Evolutionary conservation across 208 protist genomes (phyloP).

Genomic region (Spongospora subterranea): DNA sequence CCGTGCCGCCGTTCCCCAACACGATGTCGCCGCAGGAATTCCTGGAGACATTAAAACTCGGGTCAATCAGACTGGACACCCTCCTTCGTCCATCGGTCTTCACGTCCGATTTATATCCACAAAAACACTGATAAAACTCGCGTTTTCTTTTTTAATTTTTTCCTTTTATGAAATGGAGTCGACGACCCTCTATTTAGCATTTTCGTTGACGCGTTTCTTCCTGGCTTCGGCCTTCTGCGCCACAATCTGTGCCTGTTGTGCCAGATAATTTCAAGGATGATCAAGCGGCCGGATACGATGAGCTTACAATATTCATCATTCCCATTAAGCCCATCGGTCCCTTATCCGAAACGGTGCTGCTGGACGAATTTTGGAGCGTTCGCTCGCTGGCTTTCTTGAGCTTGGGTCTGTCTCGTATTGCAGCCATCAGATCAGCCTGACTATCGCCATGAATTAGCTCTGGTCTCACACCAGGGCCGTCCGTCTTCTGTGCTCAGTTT

Average conservation of each 20-base stretch:
- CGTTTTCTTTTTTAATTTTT: too few relatives aligned
- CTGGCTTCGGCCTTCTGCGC: constrained; percentile 28
- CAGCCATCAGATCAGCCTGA: not conserved
- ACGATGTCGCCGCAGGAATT: too few relatives aligned
- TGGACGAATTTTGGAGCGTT: not conserved
- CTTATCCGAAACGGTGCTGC: not conserved
- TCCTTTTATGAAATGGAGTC: too few relatives aligned
- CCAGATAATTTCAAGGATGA: not conserved
- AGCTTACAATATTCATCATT: constrained; percentile 41
- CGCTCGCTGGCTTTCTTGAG: constrained; percentile 14
- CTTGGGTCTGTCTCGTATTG: not conserved
- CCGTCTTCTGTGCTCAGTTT: not conserved
- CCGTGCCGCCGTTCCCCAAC: not conserved
- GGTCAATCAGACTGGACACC: too few relatives aligned
- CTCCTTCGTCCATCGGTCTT: too few relatives aligned
- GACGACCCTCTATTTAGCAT: too few relatives aligned
- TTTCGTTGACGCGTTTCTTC: constrained; percentile 26
- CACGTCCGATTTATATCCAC: too few relatives aligned
- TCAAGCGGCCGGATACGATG: not conserved
- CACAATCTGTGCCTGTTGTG: constrained; percentile 26
- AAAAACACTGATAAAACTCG: too few relatives aligned
- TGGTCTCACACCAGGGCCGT: not conserved
- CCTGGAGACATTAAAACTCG: too few relatives aligned
- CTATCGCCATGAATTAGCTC: not conserved
- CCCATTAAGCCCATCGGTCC: constrained; percentile 5